These are phyloP conservation scores for Globisporangium okanoganense DNA, from an alignment of 352 stramenopile species.

Conservation along the genomic window DNA sequence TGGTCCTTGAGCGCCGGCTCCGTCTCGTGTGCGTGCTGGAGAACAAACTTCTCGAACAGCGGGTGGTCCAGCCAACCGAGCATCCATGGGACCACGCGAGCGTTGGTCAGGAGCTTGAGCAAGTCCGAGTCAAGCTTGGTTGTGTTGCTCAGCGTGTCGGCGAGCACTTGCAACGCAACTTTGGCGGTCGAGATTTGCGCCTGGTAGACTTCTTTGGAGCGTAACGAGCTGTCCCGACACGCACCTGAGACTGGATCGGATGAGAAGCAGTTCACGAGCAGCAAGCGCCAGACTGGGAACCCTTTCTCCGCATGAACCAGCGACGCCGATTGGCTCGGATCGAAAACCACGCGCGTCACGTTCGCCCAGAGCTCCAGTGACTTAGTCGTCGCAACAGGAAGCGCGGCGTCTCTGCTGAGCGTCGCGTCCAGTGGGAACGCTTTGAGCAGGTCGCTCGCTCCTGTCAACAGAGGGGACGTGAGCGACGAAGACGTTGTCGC, in stretches of 20 bases:
- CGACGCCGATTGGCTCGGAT: constrained; percentile 24
- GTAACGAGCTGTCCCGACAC: constrained; percentile 15
- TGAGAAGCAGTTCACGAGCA: constrained; percentile 35
- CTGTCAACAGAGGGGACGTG: not conserved
- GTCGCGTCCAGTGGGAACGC: constrained; percentile 22
- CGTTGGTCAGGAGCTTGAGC: constrained; percentile 22
- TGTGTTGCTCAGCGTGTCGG: not conserved
- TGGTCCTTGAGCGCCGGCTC: constrained; percentile 1
- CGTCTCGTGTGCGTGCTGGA: constrained; percentile 20
- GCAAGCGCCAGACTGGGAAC: constrained; percentile 33
- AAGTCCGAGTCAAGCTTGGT: not conserved
- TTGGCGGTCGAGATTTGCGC: not conserved
- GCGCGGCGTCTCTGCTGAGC: not conserved
- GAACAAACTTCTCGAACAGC: constrained; percentile 31
- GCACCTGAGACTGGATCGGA: constrained; percentile 22
- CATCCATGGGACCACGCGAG: constrained; percentile 38
- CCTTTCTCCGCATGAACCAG: constrained; percentile 31
- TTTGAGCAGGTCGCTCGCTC: constrained; percentile 15
- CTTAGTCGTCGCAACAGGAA: not conserved
- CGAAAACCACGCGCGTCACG: constrained; percentile 24
- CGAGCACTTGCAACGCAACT: not conserved
- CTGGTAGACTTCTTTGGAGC: not conserved
- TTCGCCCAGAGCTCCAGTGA: constrained; percentile 9
- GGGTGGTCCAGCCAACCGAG: constrained; percentile 33
- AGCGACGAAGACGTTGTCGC: constrained; percentile 7